These are phyloP conservation scores for Cutaneotrichosporon cutaneum DNA, from an alignment of 1,284 basidiomycete species.

Conservation along the genomic window DNA sequence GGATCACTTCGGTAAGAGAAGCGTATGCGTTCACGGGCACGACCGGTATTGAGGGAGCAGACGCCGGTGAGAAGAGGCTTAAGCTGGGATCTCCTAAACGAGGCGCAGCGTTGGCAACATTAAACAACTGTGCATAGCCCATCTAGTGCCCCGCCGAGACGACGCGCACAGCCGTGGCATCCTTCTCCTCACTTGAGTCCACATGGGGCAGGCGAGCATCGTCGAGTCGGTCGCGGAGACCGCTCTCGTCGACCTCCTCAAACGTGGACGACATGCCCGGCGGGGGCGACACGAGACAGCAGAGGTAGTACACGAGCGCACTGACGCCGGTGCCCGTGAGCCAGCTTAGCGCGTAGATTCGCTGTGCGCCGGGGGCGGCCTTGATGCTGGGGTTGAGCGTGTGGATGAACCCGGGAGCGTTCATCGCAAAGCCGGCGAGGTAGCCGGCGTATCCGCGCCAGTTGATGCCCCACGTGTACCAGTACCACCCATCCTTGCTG, in stretches of 20 bases:
- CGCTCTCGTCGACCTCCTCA: constrained; percentile 61
- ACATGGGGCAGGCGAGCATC: background rate
- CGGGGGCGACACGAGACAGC: constrained; percentile 63
- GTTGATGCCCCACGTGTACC: constrained; percentile 73
- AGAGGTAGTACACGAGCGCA: constrained; percentile 62
- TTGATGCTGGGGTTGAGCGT: constrained; percentile 57
- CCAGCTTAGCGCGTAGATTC: constrained; percentile 62
- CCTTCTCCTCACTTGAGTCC: constrained; percentile 5
- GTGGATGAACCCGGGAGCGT: constrained; percentile 62
- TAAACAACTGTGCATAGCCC: too few relatives aligned
- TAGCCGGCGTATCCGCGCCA: constrained; percentile 58
- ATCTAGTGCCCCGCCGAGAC: too few relatives aligned
- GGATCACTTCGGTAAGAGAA: too few relatives aligned
- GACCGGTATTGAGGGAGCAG: too few relatives aligned
- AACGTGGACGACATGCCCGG: constrained; percentile 59
- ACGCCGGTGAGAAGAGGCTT: too few relatives aligned
- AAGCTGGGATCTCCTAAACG: too few relatives aligned
- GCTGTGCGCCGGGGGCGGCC: constrained; percentile 65
- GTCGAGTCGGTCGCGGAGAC: constrained; percentile 7
- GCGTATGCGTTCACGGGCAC: too few relatives aligned
- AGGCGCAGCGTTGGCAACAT: too few relatives aligned
- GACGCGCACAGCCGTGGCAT: background rate
- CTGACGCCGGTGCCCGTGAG: constrained; percentile 75
- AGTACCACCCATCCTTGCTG: constrained; percentile 65
- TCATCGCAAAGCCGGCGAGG: constrained; percentile 70